Conservation (phyloP, 208 protist genomes). For the Phytomonas francai region DNA sequence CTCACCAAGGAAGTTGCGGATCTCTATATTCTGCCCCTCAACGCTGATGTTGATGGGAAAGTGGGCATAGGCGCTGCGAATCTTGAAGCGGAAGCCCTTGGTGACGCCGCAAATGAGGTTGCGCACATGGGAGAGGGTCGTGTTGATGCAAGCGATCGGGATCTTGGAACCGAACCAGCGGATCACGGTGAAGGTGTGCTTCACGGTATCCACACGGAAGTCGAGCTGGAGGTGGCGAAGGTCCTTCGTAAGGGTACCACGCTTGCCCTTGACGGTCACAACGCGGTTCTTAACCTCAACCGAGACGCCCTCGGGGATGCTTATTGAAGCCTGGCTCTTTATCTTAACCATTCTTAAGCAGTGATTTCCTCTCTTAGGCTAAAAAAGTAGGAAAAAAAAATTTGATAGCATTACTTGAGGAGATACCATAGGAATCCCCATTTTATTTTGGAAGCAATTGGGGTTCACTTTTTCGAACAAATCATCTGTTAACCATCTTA, state of each 20-base stretch:
- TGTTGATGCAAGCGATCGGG: constrained; percentile 93
- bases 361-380: constrained; percentile 3
- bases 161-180: constrained; percentile 96
- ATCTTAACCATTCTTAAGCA: constrained; percentile 75
- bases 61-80: constrained; percentile 98
- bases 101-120: constrained; percentile 99
- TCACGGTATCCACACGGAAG: constrained; percentile 72
- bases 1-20: constrained; percentile 99
- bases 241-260: constrained; percentile 91
- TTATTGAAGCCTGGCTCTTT: constrained; percentile 48
- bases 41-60: constrained; percentile 98
- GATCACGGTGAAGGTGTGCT: constrained; percentile 68
- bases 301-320: constrained; percentile 64
- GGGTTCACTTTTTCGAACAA: neutral
- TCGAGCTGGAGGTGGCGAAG: constrained; percentile 93
- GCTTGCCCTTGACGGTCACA: constrained; percentile 92
- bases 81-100: constrained; percentile 98
- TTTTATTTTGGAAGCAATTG: neutral
- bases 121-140: constrained; percentile 92
- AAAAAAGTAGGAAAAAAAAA: constrained; percentile 12
- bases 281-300: constrained; percentile 61
- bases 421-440: neutral
- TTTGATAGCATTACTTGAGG: neutral
- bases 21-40: constrained; percentile 92
- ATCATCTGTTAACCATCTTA: neutral